Conservation (phyloP, 176 grass and related monocot species). For the Lolium multiflorum region DNA sequence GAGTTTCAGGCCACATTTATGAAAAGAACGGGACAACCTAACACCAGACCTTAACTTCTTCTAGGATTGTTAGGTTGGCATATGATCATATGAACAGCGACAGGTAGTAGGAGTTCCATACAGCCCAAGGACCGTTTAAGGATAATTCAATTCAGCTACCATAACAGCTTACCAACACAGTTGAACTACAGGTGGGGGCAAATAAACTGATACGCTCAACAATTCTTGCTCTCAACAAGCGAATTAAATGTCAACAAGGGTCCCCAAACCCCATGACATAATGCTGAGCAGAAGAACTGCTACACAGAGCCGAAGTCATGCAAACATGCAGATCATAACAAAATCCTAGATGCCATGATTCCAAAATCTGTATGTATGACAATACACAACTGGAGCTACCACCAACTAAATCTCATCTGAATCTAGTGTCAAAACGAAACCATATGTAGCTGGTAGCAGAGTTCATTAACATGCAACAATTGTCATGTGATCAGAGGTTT, state of each 20-base stretch:
- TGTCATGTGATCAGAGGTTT: neutral
- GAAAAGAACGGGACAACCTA: neutral
- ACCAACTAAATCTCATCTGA: constrained; percentile 1
- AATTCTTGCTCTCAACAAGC: neutral
- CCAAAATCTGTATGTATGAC: neutral
- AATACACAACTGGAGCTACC: neutral
- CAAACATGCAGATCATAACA: neutral
- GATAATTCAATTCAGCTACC: constrained; percentile 7
- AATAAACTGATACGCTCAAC: neutral
- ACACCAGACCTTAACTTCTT: neutral
- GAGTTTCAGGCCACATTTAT: constrained; percentile 14
- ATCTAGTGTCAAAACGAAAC: neutral
- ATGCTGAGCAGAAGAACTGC: neutral
- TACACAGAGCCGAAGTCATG: neutral
- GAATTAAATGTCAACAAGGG: neutral
- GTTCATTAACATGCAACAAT: neutral
- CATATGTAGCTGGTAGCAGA: neutral
- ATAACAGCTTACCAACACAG: constrained; percentile 32
- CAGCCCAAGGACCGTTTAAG: neutral
- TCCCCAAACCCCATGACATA: neutral
- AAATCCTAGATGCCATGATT: neutral
- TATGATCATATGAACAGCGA: neutral
- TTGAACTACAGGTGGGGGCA: neutral
- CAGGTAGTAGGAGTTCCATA: neutral
- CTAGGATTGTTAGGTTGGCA: constrained; percentile 25